Conservation (phyloP, 306 rosid species). For the Rubus parviflorus region DNA sequence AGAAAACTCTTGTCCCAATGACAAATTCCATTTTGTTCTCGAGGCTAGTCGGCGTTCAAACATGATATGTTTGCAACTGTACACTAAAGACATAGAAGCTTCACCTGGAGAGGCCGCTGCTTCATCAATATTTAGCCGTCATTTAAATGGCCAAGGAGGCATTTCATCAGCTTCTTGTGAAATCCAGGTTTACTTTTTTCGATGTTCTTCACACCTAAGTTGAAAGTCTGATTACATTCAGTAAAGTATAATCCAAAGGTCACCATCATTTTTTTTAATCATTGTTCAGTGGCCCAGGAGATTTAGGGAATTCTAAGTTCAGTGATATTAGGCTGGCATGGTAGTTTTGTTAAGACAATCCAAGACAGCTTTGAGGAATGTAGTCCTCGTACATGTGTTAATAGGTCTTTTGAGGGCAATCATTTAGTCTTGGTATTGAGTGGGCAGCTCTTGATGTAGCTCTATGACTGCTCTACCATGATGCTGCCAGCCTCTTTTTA, state of each 20-base stretch:
- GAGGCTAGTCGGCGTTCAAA: constrained; percentile 97
- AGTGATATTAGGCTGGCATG: not conserved
- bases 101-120: constrained; percentile 83
- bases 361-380: not conserved
- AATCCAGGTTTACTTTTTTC: constrained; percentile 60
- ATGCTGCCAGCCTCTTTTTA: not conserved
- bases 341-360: not conserved
- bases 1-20: constrained; percentile 74
- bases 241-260: not conserved
- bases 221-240: constrained; percentile 7
- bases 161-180: constrained; percentile 49
- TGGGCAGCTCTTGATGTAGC: not conserved
- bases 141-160: constrained; percentile 44
- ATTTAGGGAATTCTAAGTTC: not conserved
- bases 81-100: constrained; percentile 68
- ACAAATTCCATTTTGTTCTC: constrained; percentile 67
- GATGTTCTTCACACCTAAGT: not conserved
- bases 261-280: not conserved
- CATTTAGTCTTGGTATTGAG: not conserved
- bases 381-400: not conserved
- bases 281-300: not conserved
- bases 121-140: constrained; percentile 64
- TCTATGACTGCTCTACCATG: not conserved
- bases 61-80: constrained; percentile 72
- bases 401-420: not conserved